phyloP scores from a whole-genome alignment of 176 grass and related monocot species.

The Juncus inflexus region DNA sequence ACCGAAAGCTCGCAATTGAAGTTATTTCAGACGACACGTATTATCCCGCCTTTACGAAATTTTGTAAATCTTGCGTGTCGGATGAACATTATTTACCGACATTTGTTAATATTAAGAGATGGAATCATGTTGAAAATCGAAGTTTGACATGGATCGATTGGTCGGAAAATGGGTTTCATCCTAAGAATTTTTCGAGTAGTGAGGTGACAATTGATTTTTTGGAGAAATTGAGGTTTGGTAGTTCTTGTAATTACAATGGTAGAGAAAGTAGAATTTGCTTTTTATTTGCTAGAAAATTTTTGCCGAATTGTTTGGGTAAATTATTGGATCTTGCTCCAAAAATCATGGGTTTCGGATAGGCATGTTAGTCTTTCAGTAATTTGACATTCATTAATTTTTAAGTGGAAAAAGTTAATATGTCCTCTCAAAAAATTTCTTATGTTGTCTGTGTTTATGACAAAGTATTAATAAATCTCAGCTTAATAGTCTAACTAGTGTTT shows the following conservation, averaged over 20 bases:
- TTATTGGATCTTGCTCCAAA: slow-evolving; percentile 29
- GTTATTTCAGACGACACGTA: slow-evolving; percentile 29
- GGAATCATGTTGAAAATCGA: slow-evolving; percentile 19
- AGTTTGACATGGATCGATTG: slow-evolving; percentile 31
- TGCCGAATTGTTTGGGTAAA: slow-evolving; percentile 26
- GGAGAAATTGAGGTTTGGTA: slow-evolving; percentile 22
- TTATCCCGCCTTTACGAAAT: slow-evolving; percentile 23
- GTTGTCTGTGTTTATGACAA: no score
- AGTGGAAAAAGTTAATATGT: no score
- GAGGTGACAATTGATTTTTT: slow-evolving; percentile 22
- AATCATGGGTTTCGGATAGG: slow-evolving; percentile 30
- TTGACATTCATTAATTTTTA: no score
- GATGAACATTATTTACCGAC: slow-evolving; percentile 39
- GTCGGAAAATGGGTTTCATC: slow-evolving; percentile 8
- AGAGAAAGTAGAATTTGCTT: slow-evolving; percentile 26
- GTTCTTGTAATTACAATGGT: slow-evolving; percentile 28
- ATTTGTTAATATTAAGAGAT: slow-evolving; percentile 19
- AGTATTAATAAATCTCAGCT: no score
- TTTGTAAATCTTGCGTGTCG: slow-evolving; percentile 23
- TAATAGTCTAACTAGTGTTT: no score
- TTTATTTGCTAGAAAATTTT: slow-evolving; percentile 37
- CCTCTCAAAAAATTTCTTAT: no score
- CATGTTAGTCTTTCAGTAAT: no score
- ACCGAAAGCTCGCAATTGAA: slow-evolving; percentile 26
- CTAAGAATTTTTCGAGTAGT: slow-evolving; percentile 1